phyloP scores from a whole-genome alignment of 2,329 filamentous ascomycete species.

The Didymella glomerata region DNA sequence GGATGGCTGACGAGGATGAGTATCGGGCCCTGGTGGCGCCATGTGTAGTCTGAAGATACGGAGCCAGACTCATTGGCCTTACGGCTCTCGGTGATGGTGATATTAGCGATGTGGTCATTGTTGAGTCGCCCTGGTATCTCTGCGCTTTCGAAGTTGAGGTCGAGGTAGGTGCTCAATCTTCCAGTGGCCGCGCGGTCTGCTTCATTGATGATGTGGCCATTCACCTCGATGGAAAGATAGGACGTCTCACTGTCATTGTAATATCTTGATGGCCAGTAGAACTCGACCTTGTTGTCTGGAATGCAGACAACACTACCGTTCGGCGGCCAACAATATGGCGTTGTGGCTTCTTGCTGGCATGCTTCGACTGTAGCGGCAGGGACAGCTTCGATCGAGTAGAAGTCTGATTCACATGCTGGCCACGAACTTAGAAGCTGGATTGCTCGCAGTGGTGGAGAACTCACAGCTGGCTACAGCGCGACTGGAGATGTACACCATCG shows the following conservation, averaged over 20 bases:
- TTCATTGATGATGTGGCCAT: background rate
- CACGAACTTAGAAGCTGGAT: conserved; percentile 2
- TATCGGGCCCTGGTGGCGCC: conserved; percentile 23
- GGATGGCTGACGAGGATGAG: conserved; percentile 10
- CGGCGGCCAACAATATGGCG: conserved; percentile 31
- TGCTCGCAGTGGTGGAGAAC: background rate
- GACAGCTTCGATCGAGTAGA: background rate
- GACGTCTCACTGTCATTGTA: conserved; percentile 16
- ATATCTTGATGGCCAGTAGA: conserved; percentile 27
- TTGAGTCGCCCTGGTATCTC: conserved; percentile 19
- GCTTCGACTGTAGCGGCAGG: conserved; percentile 10
- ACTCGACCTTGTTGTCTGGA: background rate
- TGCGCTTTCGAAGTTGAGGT: background rate
- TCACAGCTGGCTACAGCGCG: background rate
- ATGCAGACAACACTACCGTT: conserved; percentile 31
- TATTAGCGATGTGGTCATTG: background rate
- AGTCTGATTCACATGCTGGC: conserved; percentile 9
- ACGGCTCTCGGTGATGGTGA: conserved; percentile 15
- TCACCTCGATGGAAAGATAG: background rate
- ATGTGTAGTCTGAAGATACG: background rate
- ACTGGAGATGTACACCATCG: conserved; percentile 12
- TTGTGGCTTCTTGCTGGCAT: conserved; percentile 26
- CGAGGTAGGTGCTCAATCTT: background rate
- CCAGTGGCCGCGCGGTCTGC: background rate
- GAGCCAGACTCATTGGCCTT: background rate